A percentile compares a stretch with the other conserved stretches of the same genome.
Evolutionary conservation across 345 rosid genomes (phyloP).

Genomic region (Ceriops decandra): DNA sequence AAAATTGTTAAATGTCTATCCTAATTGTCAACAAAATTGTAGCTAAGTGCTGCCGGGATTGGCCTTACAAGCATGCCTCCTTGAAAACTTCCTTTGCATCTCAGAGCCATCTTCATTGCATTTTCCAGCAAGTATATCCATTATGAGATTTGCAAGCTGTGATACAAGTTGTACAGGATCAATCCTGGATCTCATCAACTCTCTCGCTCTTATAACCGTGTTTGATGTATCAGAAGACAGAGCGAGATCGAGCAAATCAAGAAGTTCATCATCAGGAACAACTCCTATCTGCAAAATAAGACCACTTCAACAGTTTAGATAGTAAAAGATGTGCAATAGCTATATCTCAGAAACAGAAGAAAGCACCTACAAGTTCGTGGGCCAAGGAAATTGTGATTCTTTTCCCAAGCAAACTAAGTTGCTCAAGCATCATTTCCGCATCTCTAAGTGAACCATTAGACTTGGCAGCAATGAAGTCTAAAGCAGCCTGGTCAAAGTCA

Average conservation of each 20-base stretch:
- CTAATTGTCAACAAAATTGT: no score
- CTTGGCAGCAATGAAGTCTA: constrained; percentile 87
- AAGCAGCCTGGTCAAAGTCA: constrained; percentile 64
- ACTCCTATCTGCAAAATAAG: constrained; percentile 63
- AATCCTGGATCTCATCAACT: constrained; percentile 87
- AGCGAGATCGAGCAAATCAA: constrained; percentile 85
- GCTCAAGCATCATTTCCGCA: constrained; percentile 96
- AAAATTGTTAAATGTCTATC: no score
- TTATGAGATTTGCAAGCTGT: constrained; percentile 86
- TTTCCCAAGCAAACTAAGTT: constrained; percentile 85
- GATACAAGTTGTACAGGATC: constrained; percentile 94
- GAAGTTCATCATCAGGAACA: constrained; percentile 93
- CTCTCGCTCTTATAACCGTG: constrained; percentile 88
- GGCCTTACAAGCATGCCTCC: constrained; percentile 61
- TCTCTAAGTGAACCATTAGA: constrained; percentile 91
- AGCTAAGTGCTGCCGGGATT: background rate
- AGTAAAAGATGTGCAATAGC: background rate
- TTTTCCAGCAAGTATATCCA: constrained; percentile 83
- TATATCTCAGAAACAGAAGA: constrained; percentile 5
- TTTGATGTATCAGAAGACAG: constrained; percentile 88
- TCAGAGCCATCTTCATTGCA: constrained; percentile 57
- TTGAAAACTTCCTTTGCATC: constrained; percentile 48
- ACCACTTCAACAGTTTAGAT: constrained; percentile 6
- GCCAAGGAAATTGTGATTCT: constrained; percentile 68
- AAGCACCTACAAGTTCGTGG: constrained; percentile 77